Percentiles rank a stretch among this genome's conserved stretches.
phyloP scores from a whole-genome alignment of 257 asterid genomes.

The Nicotiana otophora region DNA sequence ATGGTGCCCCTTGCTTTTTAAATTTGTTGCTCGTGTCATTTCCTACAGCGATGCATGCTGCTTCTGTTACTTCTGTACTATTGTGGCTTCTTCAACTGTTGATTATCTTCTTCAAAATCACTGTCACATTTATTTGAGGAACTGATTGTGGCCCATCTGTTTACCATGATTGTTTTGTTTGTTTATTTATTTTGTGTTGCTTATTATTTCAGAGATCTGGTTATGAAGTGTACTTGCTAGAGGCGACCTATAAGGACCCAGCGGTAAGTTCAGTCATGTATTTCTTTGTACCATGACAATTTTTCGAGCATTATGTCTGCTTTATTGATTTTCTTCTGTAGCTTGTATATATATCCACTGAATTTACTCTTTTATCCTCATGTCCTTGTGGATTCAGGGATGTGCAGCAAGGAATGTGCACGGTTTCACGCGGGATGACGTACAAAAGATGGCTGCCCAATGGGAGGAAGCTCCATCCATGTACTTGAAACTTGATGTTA shows the following conservation, averaged over 20 bases:
- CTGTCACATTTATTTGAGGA: neutral
- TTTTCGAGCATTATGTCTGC: neutral
- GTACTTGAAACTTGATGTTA: conserved; percentile 76
- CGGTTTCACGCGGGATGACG: conserved; percentile 63
- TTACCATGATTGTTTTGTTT: conserved; percentile 7
- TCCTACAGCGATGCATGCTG: neutral
- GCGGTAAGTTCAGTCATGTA: conserved; percentile 48
- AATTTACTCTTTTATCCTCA: neutral
- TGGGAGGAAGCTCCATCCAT: conserved; percentile 94
- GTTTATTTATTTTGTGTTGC: conserved; percentile 17
- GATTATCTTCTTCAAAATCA: conserved; percentile 13
- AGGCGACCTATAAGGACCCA: conserved; percentile 94
- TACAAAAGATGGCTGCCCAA: conserved; percentile 70
- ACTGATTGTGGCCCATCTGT: neutral
- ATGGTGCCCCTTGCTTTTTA: neutral
- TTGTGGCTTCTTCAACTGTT: neutral
- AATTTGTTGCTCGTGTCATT: neutral
- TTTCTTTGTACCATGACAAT: neutral
- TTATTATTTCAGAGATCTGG: conserved; percentile 84
- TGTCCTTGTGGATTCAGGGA: conserved; percentile 50
- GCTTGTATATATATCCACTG: neutral
- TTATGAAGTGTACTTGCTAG: conserved; percentile 89
- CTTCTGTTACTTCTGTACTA: neutral
- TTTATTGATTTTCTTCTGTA: neutral
- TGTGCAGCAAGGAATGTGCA: conserved; percentile 99